Percentiles rank a stretch among this genome's conserved stretches.
Conservation (phyloP, 2,329 filamentous ascomycete species). For the Colletotrichum phormii region DNA sequence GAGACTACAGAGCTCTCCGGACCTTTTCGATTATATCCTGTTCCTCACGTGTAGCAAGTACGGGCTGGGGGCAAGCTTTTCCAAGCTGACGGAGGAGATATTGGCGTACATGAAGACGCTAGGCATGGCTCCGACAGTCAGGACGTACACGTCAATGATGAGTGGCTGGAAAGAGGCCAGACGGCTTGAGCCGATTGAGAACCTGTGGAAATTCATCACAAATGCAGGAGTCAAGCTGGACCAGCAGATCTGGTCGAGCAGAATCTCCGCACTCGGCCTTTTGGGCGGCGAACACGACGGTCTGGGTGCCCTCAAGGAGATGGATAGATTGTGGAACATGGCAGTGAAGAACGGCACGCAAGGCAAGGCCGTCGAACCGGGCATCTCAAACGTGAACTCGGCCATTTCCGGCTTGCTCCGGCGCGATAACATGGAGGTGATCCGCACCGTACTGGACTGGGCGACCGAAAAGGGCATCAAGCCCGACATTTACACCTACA, state of each 20-base stretch:
- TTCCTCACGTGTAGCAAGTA: slow-evolving; percentile 50
- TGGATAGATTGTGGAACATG: slow-evolving; percentile 70
- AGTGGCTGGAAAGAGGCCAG: slow-evolving; percentile 73
- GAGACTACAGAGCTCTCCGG: slow-evolving; percentile 47
- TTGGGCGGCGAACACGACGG: slow-evolving; percentile 64
- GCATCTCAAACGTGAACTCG: slow-evolving; percentile 75
- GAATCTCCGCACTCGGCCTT: slow-evolving; percentile 74
- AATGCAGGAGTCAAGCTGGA: slow-evolving; percentile 71
- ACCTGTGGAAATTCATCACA: slow-evolving; percentile 75
- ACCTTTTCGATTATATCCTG: slow-evolving; percentile 54
- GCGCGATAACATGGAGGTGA: slow-evolving; percentile 58
- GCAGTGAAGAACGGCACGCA: slow-evolving; percentile 45
- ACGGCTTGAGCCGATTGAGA: slow-evolving; percentile 70
- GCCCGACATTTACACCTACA: slow-evolving; percentile 72
- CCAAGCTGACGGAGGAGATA: slow-evolving; percentile 38
- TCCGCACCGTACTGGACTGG: slow-evolving; percentile 68
- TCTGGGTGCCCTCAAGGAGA: slow-evolving; percentile 73
- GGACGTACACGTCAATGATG: slow-evolving; percentile 80
- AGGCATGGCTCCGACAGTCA: slow-evolving; percentile 68
- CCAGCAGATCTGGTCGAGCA: slow-evolving; percentile 74
- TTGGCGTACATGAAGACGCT: slow-evolving; percentile 57
- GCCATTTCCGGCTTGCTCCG: slow-evolving; percentile 73
- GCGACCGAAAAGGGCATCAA: slow-evolving; percentile 65
- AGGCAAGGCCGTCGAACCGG: slow-evolving; percentile 64
- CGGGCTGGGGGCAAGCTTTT: background rate